These are phyloP conservation scores for Scheffersomyces coipomensis DNA, from an alignment of 805 yeast species.

Conservation along the genomic window DNA sequence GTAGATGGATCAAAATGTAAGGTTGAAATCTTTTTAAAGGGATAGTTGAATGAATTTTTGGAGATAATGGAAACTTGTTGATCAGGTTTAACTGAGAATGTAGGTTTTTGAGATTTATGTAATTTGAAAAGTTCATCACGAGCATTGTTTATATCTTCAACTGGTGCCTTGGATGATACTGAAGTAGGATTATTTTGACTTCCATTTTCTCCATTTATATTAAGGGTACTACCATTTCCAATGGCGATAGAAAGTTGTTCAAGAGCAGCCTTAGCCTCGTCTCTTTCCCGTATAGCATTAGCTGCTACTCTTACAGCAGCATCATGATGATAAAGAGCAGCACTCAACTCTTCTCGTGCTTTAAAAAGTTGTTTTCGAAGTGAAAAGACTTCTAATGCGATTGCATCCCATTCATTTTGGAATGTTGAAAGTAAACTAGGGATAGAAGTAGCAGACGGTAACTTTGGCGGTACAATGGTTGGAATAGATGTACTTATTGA, in stretches of 20 bases:
- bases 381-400: conserved; percentile 76
- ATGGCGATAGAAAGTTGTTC: conserved; percentile 49
- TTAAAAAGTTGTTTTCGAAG: conserved; percentile 68
- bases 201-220: conserved; percentile 1
- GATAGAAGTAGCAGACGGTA: conserved; percentile 60
- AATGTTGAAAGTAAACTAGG: conserved; percentile 74
- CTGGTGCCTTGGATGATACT: conserved; percentile 12
- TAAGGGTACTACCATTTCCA: conserved; percentile 18
- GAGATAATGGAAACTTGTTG: conserved; percentile 10
- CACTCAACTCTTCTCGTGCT: conserved; percentile 69
- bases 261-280: conserved; percentile 67
- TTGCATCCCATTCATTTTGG: conserved; percentile 88
- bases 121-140: conserved; percentile 31
- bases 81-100: conserved; percentile 11
- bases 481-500: conserved; percentile 19
- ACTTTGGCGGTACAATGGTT: conserved; percentile 34
- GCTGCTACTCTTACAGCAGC: conserved; percentile 90
- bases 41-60: conserved; percentile 5
- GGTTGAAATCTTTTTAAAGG: conserved; percentile 10
- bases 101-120: conserved; percentile 32
- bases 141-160: conserved; percentile 21
- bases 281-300: conserved; percentile 68
- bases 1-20: conserved; percentile 4
- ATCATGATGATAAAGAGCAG: conserved; percentile 80
- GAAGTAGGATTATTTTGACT: background rate